A percentile compares a stretch with the other conserved stretches of the same genome.
Conservation (phyloP, 176 grass and related monocot genomes). For the Stipa capillata region DNA sequence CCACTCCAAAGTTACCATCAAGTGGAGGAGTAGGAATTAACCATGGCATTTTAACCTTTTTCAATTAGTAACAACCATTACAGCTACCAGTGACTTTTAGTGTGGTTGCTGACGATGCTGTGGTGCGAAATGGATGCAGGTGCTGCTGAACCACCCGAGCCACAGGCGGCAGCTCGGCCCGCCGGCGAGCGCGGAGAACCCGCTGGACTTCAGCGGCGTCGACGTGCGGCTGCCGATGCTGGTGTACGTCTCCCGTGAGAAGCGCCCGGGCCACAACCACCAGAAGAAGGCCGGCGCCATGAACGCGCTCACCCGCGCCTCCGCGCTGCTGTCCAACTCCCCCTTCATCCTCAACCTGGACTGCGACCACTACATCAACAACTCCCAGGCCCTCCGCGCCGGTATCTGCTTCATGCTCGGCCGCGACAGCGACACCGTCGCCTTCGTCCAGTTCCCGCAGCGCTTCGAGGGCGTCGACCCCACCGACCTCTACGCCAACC, state of each 20-base stretch:
- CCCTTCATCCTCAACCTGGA: constrained; percentile 86
- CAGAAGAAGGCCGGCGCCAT: constrained; percentile 94
- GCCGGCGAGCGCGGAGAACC: constrained; percentile 42
- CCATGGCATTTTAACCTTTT: not conserved
- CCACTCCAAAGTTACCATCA: too few species aligned
- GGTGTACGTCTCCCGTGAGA: constrained; percentile 76
- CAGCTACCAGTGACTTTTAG: too few species aligned
- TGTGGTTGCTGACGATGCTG: not conserved
- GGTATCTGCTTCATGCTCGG: constrained; percentile 86
- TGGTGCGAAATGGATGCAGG: constrained; percentile 11
- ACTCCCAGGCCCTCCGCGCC: constrained; percentile 63
- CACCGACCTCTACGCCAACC: constrained; percentile 74
- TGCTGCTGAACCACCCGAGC: constrained; percentile 55
- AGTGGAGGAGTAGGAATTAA: too few species aligned
- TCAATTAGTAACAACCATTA: too few species aligned
- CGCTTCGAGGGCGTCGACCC: constrained; percentile 78
- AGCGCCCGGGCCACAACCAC: constrained; percentile 69
- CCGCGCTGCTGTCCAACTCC: constrained; percentile 55
- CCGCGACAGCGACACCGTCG: constrained; percentile 57
- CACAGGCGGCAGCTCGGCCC: constrained; percentile 26
- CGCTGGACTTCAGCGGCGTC: constrained; percentile 48
- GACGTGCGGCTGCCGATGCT: constrained; percentile 62
- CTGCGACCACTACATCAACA: constrained; percentile 82
- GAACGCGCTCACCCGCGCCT: constrained; percentile 73
- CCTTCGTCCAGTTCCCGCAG: constrained; percentile 80